Percentiles rank a stretch among this genome's conserved stretches.
These are phyloP conservation scores for Coemansia sp. DNA, from an alignment of 192 early-diverging fungal species.

Conservation along the genomic window DNA sequence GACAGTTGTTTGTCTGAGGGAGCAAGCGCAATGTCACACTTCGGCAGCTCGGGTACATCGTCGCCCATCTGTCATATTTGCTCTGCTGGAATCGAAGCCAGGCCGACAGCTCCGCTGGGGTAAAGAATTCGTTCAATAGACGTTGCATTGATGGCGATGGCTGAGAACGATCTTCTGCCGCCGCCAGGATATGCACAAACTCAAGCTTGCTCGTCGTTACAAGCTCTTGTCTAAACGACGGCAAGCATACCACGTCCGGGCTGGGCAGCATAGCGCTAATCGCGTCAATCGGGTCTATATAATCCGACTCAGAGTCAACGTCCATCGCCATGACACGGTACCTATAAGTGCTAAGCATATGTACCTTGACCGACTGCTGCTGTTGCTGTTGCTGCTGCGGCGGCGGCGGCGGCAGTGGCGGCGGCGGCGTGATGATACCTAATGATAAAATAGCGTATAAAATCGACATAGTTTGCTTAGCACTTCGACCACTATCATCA, in stretches of 20 bases:
- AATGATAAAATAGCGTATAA: too few species aligned
- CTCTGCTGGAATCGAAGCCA: conserved; percentile 25
- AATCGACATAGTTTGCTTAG: too few species aligned
- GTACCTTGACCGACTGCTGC: too few species aligned
- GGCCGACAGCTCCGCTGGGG: conserved; percentile 24
- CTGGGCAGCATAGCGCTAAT: neutral
- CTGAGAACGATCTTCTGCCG: conserved; percentile 4
- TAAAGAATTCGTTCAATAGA: conserved; percentile 11
- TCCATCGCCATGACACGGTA: too few species aligned
- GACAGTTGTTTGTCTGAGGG: conserved; percentile 24
- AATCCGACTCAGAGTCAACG: neutral
- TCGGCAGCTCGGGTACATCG: conserved; percentile 12
- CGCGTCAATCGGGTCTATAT: neutral
- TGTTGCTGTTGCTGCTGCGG: too few species aligned
- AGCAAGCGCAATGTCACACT: conserved; percentile 20
- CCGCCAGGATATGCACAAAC: conserved; percentile 31
- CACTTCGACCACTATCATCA: too few species aligned
- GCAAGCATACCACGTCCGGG: neutral
- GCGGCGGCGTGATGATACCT: too few species aligned
- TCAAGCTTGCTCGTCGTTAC: conserved; percentile 20
- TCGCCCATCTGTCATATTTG: conserved; percentile 34
- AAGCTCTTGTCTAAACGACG: neutral
- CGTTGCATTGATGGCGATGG: conserved; percentile 27
- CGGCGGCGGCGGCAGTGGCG: too few species aligned
- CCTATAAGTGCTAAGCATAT: too few species aligned